Evolutionary conservation across 495 filamentous ascomycete species (phyloP).

Genomic region (Cercophora sp.): DNA sequence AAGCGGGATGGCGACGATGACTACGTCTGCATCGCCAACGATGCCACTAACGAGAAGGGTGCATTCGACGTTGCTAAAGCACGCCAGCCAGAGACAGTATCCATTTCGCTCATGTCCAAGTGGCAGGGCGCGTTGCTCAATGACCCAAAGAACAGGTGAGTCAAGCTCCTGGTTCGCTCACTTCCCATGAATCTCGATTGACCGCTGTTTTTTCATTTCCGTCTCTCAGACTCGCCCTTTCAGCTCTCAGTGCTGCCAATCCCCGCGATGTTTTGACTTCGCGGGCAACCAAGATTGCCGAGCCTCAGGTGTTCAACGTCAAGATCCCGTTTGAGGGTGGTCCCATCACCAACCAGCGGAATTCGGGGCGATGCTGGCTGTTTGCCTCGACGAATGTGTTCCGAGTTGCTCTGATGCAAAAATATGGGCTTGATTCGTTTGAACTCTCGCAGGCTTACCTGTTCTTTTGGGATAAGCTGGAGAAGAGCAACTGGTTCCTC

Average conservation of each 20-base stretch:
- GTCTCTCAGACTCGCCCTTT: constrained; percentile 56
- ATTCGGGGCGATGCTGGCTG: constrained; percentile 81
- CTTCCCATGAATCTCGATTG: no score
- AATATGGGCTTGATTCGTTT: constrained; percentile 71
- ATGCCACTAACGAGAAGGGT: constrained; percentile 11
- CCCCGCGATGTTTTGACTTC: constrained; percentile 52
- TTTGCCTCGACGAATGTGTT: constrained; percentile 87
- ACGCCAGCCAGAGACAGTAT: constrained; percentile 39
- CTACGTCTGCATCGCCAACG: constrained; percentile 42
- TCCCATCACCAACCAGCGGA: constrained; percentile 79
- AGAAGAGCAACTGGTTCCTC: constrained; percentile 86
- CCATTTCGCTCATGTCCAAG: constrained; percentile 40
- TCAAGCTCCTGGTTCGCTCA: no score
- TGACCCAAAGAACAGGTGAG: constrained; percentile 60
- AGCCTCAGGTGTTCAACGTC: constrained; percentile 76
- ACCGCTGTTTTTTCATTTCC: not conserved
- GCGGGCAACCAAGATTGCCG: constrained; percentile 53
- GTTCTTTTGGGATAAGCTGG: constrained; percentile 94
- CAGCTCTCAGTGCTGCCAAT: constrained; percentile 57
- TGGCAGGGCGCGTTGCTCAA: constrained; percentile 60
- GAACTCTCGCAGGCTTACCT: constrained; percentile 83
- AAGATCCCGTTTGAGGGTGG: constrained; percentile 76
- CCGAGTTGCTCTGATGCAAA: constrained; percentile 76
- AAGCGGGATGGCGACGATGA: constrained; percentile 35
- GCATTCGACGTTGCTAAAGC: constrained; percentile 4